These are phyloP conservation scores for Pleurotus tuoliensis DNA, from an alignment of 768 basidiomycete species.

Conservation along the genomic window DNA sequence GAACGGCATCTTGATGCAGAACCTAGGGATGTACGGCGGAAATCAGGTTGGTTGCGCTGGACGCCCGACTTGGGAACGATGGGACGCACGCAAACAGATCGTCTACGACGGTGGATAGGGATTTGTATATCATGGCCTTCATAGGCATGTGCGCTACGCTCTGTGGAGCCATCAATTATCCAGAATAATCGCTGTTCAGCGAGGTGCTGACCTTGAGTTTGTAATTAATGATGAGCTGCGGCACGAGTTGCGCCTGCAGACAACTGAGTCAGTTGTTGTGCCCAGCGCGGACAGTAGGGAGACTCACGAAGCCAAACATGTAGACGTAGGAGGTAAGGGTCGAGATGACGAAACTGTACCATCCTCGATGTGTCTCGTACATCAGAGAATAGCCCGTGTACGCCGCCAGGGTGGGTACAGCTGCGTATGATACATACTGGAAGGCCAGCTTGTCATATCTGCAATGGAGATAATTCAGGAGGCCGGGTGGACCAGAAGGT, in stretches of 20 bases:
- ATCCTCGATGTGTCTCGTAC: slow-evolving; percentile 83
- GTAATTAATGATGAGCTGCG: slow-evolving; percentile 94
- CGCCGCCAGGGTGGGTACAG: slow-evolving; percentile 72
- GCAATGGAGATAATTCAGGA: background rate
- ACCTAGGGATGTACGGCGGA: slow-evolving; percentile 37
- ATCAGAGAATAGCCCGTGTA: slow-evolving; percentile 81
- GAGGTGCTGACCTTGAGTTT: slow-evolving; percentile 75
- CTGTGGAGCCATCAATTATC: slow-evolving; percentile 32
- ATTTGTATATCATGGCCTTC: slow-evolving; percentile 97
- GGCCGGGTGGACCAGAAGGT: slow-evolving; percentile 6
- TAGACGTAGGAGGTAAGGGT: slow-evolving; percentile 92
- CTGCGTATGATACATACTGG: slow-evolving; percentile 89
- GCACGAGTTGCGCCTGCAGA: slow-evolving; percentile 74
- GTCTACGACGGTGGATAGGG: slow-evolving; percentile 85
- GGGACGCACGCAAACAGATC: slow-evolving; percentile 77
- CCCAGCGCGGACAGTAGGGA: slow-evolving; percentile 7
- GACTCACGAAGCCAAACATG: slow-evolving; percentile 96
- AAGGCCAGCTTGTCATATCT: slow-evolving; percentile 93
- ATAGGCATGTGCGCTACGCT: slow-evolving; percentile 98
- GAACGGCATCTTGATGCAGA: slow-evolving; percentile 96
- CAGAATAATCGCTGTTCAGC: slow-evolving; percentile 7
- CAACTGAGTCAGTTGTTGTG: slow-evolving; percentile 12
- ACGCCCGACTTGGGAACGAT: slow-evolving; percentile 7
- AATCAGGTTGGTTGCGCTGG: slow-evolving; percentile 14
- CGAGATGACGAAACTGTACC: slow-evolving; percentile 95